Base-by-base conservation (phyloP, 352 stramenopile species). In the Phytophthora vignae region DNA sequence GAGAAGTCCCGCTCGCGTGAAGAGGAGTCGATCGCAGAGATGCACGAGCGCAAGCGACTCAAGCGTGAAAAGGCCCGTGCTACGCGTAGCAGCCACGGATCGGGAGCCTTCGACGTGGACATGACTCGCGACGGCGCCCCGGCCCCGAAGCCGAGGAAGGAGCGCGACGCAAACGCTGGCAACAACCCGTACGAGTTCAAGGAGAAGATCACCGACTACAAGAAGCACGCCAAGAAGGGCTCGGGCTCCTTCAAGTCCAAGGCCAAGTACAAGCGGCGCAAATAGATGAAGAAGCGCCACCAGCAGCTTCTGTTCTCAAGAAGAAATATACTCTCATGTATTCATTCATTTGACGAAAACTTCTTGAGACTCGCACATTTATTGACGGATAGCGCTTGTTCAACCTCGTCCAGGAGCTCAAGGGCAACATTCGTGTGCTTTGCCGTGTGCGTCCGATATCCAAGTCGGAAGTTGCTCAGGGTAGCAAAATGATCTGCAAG, bases 371-470 rank as follows among this genome's bases (percentile, higher is more conserved):
- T 36, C 29, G 8, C 7, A 36, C 29, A 36, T 36, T 36, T 36
- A 36, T 36, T 36, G 29, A 36, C 29, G 29, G 29, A 36, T 36
- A 36, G 8, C 29, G 8, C 8, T 11, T 36, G 29, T 36, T 10
- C 10, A 4, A 4, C 25, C 2, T 29, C 25, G 25, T 4, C 25
- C 63, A 27, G 61, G 95, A 98, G 60, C 82, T 99, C 33, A 98
- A 98, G 67, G 97, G 96, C 40, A 99, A 99, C 71, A 99, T 99
- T 61, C 96, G 98, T 58, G 98, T 99, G 12, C 94, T 98, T 52
- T 99, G 96, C 61, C 96, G 98, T 64, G 91, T 99, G 15, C 96
- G 97, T 36, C 97, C 97, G 2, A 94, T 96, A 55, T 95, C 90
- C 21, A 96, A 94, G 71, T 78, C 65, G 12, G 88, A 96, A 63